These are phyloP conservation scores for Bipolaris gigantea DNA, from an alignment of 2,329 filamentous ascomycete species.

Conservation along the genomic window DNA sequence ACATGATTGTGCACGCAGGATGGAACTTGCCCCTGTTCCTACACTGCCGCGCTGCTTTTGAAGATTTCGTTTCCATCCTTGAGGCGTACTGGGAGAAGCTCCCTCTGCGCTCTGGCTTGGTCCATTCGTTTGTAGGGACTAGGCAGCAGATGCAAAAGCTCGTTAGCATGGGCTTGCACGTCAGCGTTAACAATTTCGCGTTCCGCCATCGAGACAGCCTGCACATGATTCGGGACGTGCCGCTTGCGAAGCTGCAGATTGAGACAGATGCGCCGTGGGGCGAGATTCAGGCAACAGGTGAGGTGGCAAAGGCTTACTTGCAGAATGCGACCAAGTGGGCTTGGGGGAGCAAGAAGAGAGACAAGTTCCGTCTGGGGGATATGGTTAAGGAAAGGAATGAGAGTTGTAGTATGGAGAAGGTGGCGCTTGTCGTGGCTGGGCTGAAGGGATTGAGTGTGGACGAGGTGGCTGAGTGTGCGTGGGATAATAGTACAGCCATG, in stretches of 20 bases:
- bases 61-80: conserved; percentile 50
- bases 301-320: conserved; percentile 50
- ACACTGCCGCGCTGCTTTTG: conserved; percentile 49
- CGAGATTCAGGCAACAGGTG: conserved; percentile 42
- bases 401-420: conserved; percentile 53
- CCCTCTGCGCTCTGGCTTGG: conserved; percentile 40
- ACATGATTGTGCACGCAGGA: conserved; percentile 40
- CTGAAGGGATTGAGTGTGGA: conserved; percentile 50
- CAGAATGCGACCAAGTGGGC: conserved; percentile 44
- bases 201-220: conserved; percentile 47
- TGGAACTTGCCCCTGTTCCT: conserved; percentile 48
- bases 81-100: conserved; percentile 45
- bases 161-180: conserved; percentile 45
- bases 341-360: conserved; percentile 51
- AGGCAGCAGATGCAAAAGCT: conserved; percentile 47
- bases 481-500: conserved; percentile 39
- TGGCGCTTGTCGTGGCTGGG: conserved; percentile 54
- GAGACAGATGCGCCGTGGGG: conserved; percentile 57
- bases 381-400: conserved; percentile 59
- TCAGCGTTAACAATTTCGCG: conserved; percentile 57
- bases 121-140: conserved; percentile 49
- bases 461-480: conserved; percentile 49
- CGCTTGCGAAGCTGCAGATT: conserved; percentile 49
- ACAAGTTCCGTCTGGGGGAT: conserved; percentile 50
- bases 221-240: conserved; percentile 49